A percentile compares a stretch with the other conserved stretches of the same genome.
Evolutionary conservation across 208 protist species (phyloP).

Genomic region (Trypanosoma melophagium): DNA sequence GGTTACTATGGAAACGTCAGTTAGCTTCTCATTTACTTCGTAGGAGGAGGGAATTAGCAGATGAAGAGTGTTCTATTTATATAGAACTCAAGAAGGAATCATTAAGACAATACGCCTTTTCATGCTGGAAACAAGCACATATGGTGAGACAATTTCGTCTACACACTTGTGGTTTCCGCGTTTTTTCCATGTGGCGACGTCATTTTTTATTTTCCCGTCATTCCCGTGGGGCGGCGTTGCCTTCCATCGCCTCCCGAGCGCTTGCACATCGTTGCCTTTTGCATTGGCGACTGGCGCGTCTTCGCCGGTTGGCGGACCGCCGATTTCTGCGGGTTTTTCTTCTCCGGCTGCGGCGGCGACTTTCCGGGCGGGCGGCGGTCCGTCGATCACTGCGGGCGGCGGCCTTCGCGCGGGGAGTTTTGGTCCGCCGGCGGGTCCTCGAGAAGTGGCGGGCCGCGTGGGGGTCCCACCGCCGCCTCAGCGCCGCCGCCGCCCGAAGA

Average conservation of each 20-base stretch:
- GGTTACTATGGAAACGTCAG: slow-evolving; percentile 28
- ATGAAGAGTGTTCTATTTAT: slow-evolving; percentile 30
- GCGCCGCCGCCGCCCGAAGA: too few relatives aligned
- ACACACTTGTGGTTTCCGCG: slow-evolving; percentile 9
- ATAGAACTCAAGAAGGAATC: slow-evolving; percentile 5
- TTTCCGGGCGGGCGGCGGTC: neutral
- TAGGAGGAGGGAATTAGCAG: slow-evolving; percentile 20
- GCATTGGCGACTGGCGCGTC: slow-evolving; percentile 11
- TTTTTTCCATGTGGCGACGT: slow-evolving; percentile 19
- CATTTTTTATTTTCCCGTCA: slow-evolving; percentile 19
- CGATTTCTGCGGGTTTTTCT: slow-evolving; percentile 7
- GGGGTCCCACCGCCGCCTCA: too few relatives aligned
- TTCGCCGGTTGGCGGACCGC: slow-evolving; percentile 8
- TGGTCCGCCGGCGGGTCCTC: too few relatives aligned
- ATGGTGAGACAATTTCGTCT: slow-evolving; percentile 15
- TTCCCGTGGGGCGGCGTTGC: neutral
- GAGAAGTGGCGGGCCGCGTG: too few relatives aligned
- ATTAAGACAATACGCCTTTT: neutral
- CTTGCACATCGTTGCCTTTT: neutral
- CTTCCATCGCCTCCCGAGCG: slow-evolving; percentile 5
- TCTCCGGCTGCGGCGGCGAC: neutral
- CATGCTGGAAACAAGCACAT: slow-evolving; percentile 19
- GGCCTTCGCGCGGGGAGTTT: too few relatives aligned
- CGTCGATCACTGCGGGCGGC: neutral
- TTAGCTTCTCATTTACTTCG: neutral